Conservation (phyloP, 1,139 yeast species). For the Suhomyces coccinellae region DNA sequence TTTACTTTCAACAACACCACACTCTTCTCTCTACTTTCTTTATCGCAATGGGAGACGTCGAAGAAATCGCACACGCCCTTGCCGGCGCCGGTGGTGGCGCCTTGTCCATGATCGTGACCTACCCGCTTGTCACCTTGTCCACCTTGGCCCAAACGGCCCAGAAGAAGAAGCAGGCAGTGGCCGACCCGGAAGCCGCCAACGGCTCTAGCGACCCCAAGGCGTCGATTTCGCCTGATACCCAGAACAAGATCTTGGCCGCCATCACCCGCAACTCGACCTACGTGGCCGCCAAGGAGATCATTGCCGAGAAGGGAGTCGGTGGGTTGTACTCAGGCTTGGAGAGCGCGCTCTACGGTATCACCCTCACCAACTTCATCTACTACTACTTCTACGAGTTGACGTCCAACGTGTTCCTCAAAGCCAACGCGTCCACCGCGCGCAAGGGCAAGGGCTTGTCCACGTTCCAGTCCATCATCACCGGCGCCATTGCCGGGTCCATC, state of each 20-base stretch:
- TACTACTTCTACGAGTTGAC: constrained; percentile 86
- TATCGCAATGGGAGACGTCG: constrained; percentile 34
- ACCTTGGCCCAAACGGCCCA: constrained; percentile 77
- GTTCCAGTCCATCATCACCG: constrained; percentile 71
- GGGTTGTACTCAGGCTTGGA: constrained; percentile 86
- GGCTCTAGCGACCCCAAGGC: constrained; percentile 1
- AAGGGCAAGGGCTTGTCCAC: constrained; percentile 54
- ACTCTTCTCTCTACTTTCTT: no score
- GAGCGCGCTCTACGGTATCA: constrained; percentile 83
- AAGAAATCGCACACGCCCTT: constrained; percentile 76
- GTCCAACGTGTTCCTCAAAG: constrained; percentile 52
- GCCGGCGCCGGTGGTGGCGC: constrained; percentile 96
- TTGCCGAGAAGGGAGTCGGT: constrained; percentile 61
- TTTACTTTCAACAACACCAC: no score
- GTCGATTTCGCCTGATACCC: constrained; percentile 17
- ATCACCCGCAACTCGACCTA: constrained; percentile 28
- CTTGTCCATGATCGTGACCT: constrained; percentile 78
- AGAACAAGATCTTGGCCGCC: constrained; percentile 22
- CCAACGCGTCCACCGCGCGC: constrained; percentile 26
- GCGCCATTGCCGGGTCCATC: constrained; percentile 85
- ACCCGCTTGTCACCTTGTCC: constrained; percentile 81
- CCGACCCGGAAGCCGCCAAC: constrained; percentile 16
- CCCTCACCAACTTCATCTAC: constrained; percentile 83
- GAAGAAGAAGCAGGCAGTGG: constrained; percentile 33
- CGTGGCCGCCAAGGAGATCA: constrained; percentile 46